These are phyloP conservation scores for Fusarium stilboides DNA, from an alignment of 2,329 filamentous ascomycete genomes.

Conservation along the genomic window DNA sequence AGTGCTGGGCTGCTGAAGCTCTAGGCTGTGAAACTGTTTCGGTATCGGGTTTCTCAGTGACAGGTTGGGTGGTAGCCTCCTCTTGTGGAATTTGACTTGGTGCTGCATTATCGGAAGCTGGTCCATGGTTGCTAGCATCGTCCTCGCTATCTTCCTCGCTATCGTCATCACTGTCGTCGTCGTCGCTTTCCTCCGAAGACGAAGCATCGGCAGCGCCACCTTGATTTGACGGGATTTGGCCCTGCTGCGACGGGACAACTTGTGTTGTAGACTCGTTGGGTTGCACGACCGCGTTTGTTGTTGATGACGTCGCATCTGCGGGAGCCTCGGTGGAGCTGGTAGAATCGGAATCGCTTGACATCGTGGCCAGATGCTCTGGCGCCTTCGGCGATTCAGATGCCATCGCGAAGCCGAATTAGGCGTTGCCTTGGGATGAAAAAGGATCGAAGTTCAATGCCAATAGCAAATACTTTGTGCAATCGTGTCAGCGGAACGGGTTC, in stretches of 20 bases:
- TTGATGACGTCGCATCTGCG: slow-evolving; percentile 45
- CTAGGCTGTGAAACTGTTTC: slow-evolving; percentile 38
- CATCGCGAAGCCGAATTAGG: slow-evolving; percentile 53
- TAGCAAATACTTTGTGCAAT: slow-evolving; percentile 43
- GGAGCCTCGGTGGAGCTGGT: slow-evolving; percentile 37
- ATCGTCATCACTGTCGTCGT: slow-evolving; percentile 34
- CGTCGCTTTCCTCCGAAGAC: slow-evolving; percentile 44
- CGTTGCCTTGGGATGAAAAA: slow-evolving; percentile 29
- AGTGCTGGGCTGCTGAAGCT: slow-evolving; percentile 65
- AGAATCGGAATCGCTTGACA: slow-evolving; percentile 55
- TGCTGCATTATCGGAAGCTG: slow-evolving; percentile 43
- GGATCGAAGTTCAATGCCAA: slow-evolving; percentile 39
- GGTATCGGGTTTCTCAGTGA: slow-evolving; percentile 31
- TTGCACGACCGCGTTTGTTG: slow-evolving; percentile 30
- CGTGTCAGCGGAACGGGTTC: slow-evolving; percentile 46
- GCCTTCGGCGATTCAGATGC: slow-evolving; percentile 55
- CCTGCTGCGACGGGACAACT: slow-evolving; percentile 32
- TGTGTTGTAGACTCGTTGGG: slow-evolving; percentile 19
- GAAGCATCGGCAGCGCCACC: slow-evolving; percentile 35
- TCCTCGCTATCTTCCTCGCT: slow-evolving; percentile 44
- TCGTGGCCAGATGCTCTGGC: slow-evolving; percentile 60
- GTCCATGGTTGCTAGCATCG: slow-evolving; percentile 45
- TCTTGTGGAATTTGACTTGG: slow-evolving; percentile 22
- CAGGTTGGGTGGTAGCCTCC: slow-evolving; percentile 22
- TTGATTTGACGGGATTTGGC: slow-evolving; percentile 13